These are phyloP conservation scores for Pythium volutum DNA, from an alignment of 352 stramenopile species.

Conservation along the genomic window DNA sequence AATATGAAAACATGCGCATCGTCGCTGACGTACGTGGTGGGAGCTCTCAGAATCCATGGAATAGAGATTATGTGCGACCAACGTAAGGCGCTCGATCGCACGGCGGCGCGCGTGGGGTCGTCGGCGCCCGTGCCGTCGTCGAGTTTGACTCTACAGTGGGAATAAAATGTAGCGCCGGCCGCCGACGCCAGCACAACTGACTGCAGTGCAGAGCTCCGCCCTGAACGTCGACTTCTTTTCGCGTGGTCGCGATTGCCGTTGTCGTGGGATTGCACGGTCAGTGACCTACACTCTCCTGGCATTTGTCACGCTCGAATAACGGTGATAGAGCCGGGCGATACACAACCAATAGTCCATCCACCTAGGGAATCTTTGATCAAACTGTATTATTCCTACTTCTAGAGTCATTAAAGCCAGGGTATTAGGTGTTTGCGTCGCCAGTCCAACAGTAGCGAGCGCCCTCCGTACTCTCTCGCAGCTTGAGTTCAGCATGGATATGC, in stretches of 20 bases:
- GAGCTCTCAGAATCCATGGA: neutral
- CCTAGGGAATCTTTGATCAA: too few species aligned
- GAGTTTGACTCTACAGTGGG: neutral
- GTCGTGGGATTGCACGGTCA: neutral
- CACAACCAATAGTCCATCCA: too few species aligned
- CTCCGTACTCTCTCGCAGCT: conserved; percentile 10
- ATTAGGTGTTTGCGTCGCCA: neutral
- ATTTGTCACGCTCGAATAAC: conserved; percentile 13
- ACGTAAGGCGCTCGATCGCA: neutral
- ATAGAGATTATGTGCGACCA: neutral
- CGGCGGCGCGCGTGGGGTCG: neutral
- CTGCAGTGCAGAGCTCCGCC: neutral
- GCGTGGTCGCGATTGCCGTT: conserved; percentile 8
- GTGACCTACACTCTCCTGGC: conserved; percentile 1
- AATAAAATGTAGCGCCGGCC: neutral
- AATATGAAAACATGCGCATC: neutral
- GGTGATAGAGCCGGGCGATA: conserved; percentile 2
- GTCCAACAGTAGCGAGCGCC: conserved; percentile 12
- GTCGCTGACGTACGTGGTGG: neutral
- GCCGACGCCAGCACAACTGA: neutral
- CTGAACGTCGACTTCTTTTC: conserved; percentile 3
- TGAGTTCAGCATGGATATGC: conserved; percentile 4
- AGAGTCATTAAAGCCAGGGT: conserved; percentile 2
- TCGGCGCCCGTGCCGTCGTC: conserved; percentile 3
- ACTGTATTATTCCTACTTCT: neutral